These are phyloP conservation scores for Pyrenula massariospora DNA, from an alignment of 495 filamentous ascomycete genomes.

Conservation along the genomic window DNA sequence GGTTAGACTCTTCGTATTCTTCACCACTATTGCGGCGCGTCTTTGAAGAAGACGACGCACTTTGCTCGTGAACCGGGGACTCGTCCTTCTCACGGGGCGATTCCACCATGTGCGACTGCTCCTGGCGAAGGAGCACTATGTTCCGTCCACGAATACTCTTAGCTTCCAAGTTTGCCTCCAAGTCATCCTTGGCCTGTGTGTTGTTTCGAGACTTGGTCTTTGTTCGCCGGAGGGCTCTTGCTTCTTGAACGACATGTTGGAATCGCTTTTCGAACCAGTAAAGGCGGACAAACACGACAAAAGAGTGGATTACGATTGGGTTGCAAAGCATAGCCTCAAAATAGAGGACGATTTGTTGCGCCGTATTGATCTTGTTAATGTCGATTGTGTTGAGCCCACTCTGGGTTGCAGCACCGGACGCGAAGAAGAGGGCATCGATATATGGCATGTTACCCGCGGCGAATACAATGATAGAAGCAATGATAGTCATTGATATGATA, in stretches of 20 bases:
- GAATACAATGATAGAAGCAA: conserved; percentile 69
- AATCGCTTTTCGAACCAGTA: conserved; percentile 98
- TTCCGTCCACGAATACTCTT: conserved; percentile 56
- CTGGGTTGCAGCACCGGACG: conserved; percentile 71
- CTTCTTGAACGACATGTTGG: conserved; percentile 58
- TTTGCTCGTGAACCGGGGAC: conserved; percentile 9
- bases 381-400: conserved; percentile 85
- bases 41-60: conserved; percentile 9
- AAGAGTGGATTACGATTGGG: conserved; percentile 81
- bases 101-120: conserved; percentile 13
- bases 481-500: conserved; percentile 54
- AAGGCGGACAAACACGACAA: conserved; percentile 79
- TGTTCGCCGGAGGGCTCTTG: conserved; percentile 37
- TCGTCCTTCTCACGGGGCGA: conserved; percentile 14
- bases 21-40: conserved; percentile 8
- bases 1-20: conserved; percentile 11
- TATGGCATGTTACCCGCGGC: conserved; percentile 52
- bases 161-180: conserved; percentile 40
- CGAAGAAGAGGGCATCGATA: conserved; percentile 83
- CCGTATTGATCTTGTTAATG: conserved; percentile 59
- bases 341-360: conserved; percentile 68
- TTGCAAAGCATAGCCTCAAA: conserved; percentile 63
- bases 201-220: conserved; percentile 46
- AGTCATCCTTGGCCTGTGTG: conserved; percentile 34
- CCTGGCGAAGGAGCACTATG: conserved; percentile 62